Conservation (phyloP, 306 rosid genomes). For the Glycyrrhiza uralensis region DNA sequence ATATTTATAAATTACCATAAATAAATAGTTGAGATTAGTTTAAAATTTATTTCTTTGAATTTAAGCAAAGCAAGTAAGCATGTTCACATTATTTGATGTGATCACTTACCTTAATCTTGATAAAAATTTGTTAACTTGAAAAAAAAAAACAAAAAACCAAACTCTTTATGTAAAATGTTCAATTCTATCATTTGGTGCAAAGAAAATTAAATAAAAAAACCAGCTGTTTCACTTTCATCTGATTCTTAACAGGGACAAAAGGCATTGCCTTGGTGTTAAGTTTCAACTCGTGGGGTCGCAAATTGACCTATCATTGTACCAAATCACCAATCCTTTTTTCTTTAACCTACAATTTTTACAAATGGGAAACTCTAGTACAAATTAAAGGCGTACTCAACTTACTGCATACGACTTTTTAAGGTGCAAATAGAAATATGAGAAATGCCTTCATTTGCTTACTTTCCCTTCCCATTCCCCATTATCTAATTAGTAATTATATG, state of each 20-base stretch:
- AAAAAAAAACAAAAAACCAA: too few relatives aligned
- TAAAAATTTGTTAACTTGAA: too few relatives aligned
- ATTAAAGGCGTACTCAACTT: constrained; percentile 6
- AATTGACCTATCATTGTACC: constrained; percentile 9
- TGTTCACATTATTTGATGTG: background rate
- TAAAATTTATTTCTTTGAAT: background rate
- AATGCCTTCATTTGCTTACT: background rate
- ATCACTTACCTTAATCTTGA: background rate
- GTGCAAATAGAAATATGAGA: background rate
- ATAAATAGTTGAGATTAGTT: background rate
- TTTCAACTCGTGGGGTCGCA: constrained; percentile 8
- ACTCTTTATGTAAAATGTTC: too few relatives aligned
- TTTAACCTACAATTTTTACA: constrained; percentile 2
- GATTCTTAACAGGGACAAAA: background rate
- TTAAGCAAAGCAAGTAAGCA: too few relatives aligned
- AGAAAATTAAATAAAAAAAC: background rate
- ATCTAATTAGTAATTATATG: background rate
- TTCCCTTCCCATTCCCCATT: background rate
- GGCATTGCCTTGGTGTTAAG: background rate
- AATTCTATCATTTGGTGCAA: background rate
- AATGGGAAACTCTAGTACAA: background rate
- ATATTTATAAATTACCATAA: too few relatives aligned
- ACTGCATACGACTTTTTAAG: constrained; percentile 8
- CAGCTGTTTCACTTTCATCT: background rate
- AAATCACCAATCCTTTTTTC: background rate